These are phyloP conservation scores for Bassia scoparia DNA, from an alignment of 148 eudicot species.

Conservation along the genomic window DNA sequence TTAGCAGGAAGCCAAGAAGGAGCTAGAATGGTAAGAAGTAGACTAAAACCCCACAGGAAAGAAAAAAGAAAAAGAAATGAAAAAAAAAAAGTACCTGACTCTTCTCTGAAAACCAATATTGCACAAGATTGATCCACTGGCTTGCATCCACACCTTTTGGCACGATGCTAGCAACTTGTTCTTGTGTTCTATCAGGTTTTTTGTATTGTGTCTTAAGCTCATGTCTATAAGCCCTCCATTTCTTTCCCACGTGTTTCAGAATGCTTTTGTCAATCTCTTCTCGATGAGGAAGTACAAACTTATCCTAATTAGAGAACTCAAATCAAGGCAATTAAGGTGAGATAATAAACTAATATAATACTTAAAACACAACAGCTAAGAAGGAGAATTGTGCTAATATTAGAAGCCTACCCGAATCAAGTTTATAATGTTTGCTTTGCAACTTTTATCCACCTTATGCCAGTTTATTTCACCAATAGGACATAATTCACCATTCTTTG, in stretches of 20 bases:
- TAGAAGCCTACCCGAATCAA: conserved; percentile 30
- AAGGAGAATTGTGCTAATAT: not conserved
- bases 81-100: conserved; percentile 16
- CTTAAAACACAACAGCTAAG: not conserved
- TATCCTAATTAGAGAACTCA: conserved; percentile 24
- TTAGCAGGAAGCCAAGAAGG: too few relatives aligned
- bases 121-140: conserved; percentile 38
- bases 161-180: conserved; percentile 30
- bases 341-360: not conserved
- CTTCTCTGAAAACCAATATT: conserved; percentile 36
- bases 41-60: too few relatives aligned
- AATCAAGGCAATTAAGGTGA: conserved; percentile 8
- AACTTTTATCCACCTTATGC: conserved; percentile 31
- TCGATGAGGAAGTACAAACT: conserved; percentile 30
- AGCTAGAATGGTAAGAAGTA: too few relatives aligned
- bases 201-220: conserved; percentile 31
- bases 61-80: not conserved
- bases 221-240: conserved; percentile 29
- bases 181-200: conserved; percentile 29
- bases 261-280: conserved; percentile 28
- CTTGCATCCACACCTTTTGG: conserved; percentile 30
- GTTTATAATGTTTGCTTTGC: conserved; percentile 27
- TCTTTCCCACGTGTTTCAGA: conserved; percentile 34
- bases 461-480: conserved; percentile 35
- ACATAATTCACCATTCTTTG: conserved; percentile 34